phyloP scores from a whole-genome alignment of 2,329 filamentous ascomycete species.

The Blumeria hordei region DNA sequence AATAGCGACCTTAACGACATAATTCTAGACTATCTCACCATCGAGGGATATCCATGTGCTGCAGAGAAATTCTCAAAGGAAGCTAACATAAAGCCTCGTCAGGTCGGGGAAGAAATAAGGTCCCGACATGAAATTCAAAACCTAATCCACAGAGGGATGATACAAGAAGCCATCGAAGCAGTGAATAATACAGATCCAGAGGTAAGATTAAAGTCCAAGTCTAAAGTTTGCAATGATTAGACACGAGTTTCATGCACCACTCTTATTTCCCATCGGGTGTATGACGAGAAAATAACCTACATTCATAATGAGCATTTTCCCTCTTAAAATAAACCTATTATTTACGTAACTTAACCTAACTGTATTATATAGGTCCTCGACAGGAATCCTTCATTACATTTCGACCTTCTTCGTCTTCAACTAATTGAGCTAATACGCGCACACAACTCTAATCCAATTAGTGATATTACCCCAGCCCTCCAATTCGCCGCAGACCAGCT shows the following conservation, averaged over 20 bases:
- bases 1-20: conserved; percentile 78
- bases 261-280: conserved; percentile 68
- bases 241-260: conserved; percentile 98
- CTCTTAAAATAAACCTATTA: conserved; percentile 1
- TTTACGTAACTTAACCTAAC: background rate
- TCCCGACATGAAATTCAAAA: conserved; percentile 63
- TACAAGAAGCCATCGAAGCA: conserved; percentile 61
- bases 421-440: conserved; percentile 76
- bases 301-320: conserved; percentile 5
- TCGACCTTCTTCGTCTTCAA: conserved; percentile 71
- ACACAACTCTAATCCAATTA: conserved; percentile 38
- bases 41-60: conserved; percentile 80
- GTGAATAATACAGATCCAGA: conserved; percentile 79
- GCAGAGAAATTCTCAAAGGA: conserved; percentile 86
- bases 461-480: conserved; percentile 52
- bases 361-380: conserved; percentile 49
- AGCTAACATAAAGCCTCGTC: conserved; percentile 58
- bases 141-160: conserved; percentile 64
- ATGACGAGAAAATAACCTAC: conserved; percentile 72
- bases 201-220: conserved; percentile 29
- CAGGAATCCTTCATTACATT: conserved; percentile 59
- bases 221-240: conserved; percentile 57
- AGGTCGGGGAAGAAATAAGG: conserved; percentile 48
- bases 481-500: conserved; percentile 74
- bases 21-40: conserved; percentile 91